Conservation (phyloP, 2,329 filamentous ascomycete species). For the Davidsoniella eucalypti region DNA sequence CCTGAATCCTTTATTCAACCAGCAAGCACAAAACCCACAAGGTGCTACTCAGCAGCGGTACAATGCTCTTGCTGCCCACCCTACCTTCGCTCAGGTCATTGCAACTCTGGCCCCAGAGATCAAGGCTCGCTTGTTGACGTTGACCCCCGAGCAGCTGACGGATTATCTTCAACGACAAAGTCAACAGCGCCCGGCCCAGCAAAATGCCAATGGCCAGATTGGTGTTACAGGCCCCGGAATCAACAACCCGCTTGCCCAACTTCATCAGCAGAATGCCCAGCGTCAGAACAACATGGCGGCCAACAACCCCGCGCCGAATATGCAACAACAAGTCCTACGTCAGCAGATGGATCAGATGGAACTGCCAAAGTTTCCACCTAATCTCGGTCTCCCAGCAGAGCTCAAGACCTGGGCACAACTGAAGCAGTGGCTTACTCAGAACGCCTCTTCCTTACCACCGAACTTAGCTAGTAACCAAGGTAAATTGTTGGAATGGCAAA, state of each 20-base stretch:
- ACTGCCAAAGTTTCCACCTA: slow-evolving; percentile 19
- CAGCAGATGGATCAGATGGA: slow-evolving; percentile 29
- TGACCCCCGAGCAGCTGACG: slow-evolving; percentile 34
- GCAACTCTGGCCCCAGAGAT: slow-evolving; percentile 30
- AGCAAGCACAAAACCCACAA: slow-evolving; percentile 26
- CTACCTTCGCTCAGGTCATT: slow-evolving; percentile 27
- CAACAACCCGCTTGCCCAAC: slow-evolving; percentile 8
- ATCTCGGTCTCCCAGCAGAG: slow-evolving; percentile 3
- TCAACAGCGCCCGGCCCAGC: neutral
- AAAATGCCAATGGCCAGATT: slow-evolving; percentile 6
- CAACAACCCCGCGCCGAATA: neutral
- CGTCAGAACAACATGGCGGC: slow-evolving; percentile 10
- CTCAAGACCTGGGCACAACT: neutral
- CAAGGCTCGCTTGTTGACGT: slow-evolving; percentile 25
- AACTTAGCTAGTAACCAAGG: neutral
- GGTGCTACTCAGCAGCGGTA: slow-evolving; percentile 19
- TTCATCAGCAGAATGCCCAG: slow-evolving; percentile 15
- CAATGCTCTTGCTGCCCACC: slow-evolving; percentile 21
- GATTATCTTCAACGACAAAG: slow-evolving; percentile 22
- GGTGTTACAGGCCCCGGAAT: neutral
- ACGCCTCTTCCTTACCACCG: neutral
- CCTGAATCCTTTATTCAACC: slow-evolving; percentile 37
- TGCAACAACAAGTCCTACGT: slow-evolving; percentile 16
- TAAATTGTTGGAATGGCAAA: slow-evolving; percentile 17
- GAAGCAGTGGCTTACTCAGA: neutral